These are phyloP conservation scores for Komagataea norvegica DNA, from an alignment of 1,139 yeast genomes.

Conservation along the genomic window DNA sequence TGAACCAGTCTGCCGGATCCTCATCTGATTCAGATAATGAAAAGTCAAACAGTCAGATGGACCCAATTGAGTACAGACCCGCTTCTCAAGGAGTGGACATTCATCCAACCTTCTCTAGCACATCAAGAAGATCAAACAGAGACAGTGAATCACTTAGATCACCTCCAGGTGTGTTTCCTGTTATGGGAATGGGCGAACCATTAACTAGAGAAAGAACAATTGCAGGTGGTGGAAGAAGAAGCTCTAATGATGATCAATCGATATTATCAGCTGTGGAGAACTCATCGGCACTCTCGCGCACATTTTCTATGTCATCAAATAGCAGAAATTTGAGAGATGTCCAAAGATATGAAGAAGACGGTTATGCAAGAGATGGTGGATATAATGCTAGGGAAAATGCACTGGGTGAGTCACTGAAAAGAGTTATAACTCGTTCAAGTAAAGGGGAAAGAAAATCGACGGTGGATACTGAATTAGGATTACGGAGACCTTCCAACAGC, in stretches of 20 bases:
- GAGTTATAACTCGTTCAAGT: constrained; percentile 24
- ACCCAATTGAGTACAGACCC: constrained; percentile 21
- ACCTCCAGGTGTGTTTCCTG: constrained; percentile 76
- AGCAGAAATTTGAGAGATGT: constrained; percentile 5
- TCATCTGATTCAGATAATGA: constrained; percentile 13
- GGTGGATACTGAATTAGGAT: constrained; percentile 15
- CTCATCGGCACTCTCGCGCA: constrained; percentile 1
- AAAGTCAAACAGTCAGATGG: constrained; percentile 5
- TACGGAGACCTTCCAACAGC: not conserved
- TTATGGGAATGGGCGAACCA: constrained; percentile 69
- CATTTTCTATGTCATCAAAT: constrained; percentile 4
- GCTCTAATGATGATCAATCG: too few species aligned
- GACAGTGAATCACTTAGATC: constrained; percentile 34
- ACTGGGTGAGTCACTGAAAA: constrained; percentile 31
- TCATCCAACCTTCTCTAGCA: constrained; percentile 1
- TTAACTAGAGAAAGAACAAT: constrained; percentile 50
- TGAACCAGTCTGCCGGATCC: constrained; percentile 5
- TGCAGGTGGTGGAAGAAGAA: constrained; percentile 41
- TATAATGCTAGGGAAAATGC: constrained; percentile 32
- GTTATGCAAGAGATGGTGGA: constrained; percentile 25
- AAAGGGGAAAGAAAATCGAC: not conserved
- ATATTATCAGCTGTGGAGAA: constrained; percentile 4
- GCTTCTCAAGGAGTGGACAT: constrained; percentile 1
- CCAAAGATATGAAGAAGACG: constrained; percentile 25
- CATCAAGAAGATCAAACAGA: constrained; percentile 9